phyloP scores from a whole-genome alignment of 192 early-diverging fungal genomes.

The Coemansia umbellata region DNA sequence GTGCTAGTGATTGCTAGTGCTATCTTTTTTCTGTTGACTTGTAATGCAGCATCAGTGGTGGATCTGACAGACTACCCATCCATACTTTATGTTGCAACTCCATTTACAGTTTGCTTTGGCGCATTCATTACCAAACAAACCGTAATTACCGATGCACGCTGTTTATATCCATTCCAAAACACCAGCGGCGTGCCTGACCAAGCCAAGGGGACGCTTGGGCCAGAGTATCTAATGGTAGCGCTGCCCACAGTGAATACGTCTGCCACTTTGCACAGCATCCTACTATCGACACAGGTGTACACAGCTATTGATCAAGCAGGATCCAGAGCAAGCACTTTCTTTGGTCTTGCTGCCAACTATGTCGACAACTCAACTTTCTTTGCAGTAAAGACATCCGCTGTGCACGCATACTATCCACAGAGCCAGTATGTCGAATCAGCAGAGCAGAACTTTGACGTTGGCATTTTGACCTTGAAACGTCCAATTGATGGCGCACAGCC shows the following conservation, averaged over 20 bases:
- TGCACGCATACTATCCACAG: slow-evolving; percentile 47
- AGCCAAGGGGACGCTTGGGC: slow-evolving; percentile 29
- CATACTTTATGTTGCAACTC: slow-evolving; percentile 38
- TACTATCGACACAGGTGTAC: slow-evolving; percentile 40
- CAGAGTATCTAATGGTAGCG: slow-evolving; percentile 40
- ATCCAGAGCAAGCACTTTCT: slow-evolving; percentile 27
- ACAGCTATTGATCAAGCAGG: slow-evolving; percentile 22
- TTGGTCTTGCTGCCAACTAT: slow-evolving; percentile 31
- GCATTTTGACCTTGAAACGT: slow-evolving; percentile 29
- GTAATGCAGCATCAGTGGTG: slow-evolving; percentile 9
- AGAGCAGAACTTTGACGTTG: slow-evolving; percentile 48
- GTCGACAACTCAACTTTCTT: slow-evolving; percentile 45
- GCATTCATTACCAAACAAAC: slow-evolving; percentile 28
- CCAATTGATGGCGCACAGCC: slow-evolving; percentile 14
- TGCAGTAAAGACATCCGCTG: slow-evolving; percentile 28
- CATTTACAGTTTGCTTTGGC: slow-evolving; percentile 39
- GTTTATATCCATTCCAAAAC: slow-evolving; percentile 44
- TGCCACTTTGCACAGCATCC: slow-evolving; percentile 38
- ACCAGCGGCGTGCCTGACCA: slow-evolving; percentile 14
- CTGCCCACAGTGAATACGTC: slow-evolving; percentile 34
- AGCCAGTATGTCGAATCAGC: slow-evolving; percentile 31
- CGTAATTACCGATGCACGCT: slow-evolving; percentile 47
- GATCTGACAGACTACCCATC: slow-evolving; percentile 33
- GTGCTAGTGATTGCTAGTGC: neutral
- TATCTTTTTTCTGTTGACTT: neutral